phyloP scores from a whole-genome alignment of 1,284 basidiomycete species.

The Heterobasidion occidentale region DNA sequence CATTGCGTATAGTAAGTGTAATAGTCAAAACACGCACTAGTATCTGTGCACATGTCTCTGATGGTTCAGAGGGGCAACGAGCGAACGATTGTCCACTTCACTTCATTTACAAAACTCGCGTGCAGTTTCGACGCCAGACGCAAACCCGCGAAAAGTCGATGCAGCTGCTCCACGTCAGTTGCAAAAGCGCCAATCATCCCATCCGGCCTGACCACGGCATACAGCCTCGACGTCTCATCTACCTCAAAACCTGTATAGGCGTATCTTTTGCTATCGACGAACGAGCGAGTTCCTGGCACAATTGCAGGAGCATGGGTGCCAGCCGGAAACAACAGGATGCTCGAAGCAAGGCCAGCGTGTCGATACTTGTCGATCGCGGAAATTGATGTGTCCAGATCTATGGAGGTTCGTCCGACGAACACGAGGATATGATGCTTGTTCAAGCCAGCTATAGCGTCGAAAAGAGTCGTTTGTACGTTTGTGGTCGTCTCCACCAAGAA shows the following conservation, averaged over 20 bases:
- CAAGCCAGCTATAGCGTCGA: conserved; percentile 15
- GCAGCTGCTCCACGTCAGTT: conserved; percentile 8
- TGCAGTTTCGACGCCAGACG: neutral
- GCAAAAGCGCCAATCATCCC: conserved; percentile 17
- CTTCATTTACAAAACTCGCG: too few relatives aligned
- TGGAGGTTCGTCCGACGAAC: conserved; percentile 9
- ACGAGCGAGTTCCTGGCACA: neutral
- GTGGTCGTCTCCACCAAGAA: too few relatives aligned
- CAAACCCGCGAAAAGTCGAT: conserved; percentile 10
- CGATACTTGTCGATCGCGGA: neutral
- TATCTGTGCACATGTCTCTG: too few relatives aligned
- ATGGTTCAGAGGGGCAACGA: too few relatives aligned
- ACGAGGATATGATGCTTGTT: conserved; percentile 19
- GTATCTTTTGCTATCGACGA: conserved; percentile 13
- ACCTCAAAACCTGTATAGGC: conserved; percentile 12
- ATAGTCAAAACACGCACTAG: too few relatives aligned
- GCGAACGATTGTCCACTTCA: too few relatives aligned
- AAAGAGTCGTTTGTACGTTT: conserved; percentile 15
- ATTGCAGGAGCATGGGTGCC: neutral
- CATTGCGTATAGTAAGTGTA: too few relatives aligned
- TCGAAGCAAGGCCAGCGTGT: conserved; percentile 3
- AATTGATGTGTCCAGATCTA: conserved; percentile 1
- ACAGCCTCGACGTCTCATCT: conserved; percentile 3
- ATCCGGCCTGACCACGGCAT: conserved; percentile 17
- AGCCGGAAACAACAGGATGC: conserved; percentile 6